Evolutionary conservation across 176 grass and related monocot genomes (phyloP).

Genomic region (Ampelocalamus luodianensis): DNA sequence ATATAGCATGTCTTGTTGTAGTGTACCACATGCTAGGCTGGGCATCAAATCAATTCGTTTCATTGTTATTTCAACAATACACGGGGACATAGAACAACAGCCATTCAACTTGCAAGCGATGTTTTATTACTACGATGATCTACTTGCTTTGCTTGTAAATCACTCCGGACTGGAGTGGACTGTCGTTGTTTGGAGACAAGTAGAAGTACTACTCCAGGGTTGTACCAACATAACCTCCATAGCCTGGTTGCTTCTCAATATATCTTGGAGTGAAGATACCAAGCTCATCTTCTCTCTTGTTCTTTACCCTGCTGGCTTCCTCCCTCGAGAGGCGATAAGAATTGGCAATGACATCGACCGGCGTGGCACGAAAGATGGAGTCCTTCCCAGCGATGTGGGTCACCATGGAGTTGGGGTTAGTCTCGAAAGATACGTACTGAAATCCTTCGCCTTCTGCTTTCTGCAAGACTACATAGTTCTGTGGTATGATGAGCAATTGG

Average conservation of each 20-base stretch:
- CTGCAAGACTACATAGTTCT: neutral
- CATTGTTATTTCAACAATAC: too few species aligned
- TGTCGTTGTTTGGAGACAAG: too few species aligned
- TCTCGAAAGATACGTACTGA: slow-evolving; percentile 14
- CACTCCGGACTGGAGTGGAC: too few species aligned
- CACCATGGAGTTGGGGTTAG: neutral
- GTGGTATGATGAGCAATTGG: slow-evolving; percentile 8
- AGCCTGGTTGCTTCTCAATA: too few species aligned
- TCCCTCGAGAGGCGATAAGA: neutral
- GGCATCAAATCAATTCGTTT: too few species aligned
- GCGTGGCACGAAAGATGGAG: neutral
- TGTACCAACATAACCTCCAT: neutral
- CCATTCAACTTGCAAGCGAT: too few species aligned
- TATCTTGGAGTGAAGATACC: too few species aligned
- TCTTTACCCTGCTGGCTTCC: neutral
- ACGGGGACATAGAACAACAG: too few species aligned
- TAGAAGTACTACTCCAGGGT: neutral
- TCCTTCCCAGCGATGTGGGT: neutral
- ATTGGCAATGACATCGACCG: neutral
- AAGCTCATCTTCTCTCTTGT: neutral
- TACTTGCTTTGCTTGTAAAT: too few species aligned
- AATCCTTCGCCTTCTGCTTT: neutral
- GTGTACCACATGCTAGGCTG: too few species aligned
- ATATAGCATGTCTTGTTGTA: too few species aligned
- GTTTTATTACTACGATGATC: too few species aligned